Base-by-base conservation (phyloP, 441 rosid species). In the Raphanus hybrid region DNA sequence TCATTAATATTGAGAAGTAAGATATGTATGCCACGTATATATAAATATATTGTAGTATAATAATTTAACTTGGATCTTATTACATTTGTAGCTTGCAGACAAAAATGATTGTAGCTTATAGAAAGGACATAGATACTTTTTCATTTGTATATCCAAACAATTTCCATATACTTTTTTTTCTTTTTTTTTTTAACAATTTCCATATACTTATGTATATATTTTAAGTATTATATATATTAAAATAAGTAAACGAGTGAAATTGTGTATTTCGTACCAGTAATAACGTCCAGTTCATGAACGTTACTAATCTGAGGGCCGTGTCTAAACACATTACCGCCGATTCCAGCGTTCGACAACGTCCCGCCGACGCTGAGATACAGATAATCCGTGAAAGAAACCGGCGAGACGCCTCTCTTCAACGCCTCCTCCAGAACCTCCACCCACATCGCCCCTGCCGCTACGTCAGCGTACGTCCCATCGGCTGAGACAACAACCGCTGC, bases 331-430 rank as follows among this genome's bases (percentile, higher is more conserved):
- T 91, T 94, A 15, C 99, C 99, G 20, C 99, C 84, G 18, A 96
- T 96, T 77, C 99, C 99, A 5, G 92, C 98, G 67, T 96, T 92
- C 6, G 98, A 92, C 55, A 96, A 96, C 3, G 99, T 96, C 39
- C 99, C 99, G 1, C 98, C 99, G 1, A 93, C 95, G 10, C 86
- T 93, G 3, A 96, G 86, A 80, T 92, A 84, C 87, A 96, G 75
- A 63, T 92, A 96, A 70, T 96, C 99, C 0, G 99, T 92, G 90
- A 91, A 96, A 8, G 97, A 85, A 45, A 83, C 84, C 39, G 99
- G 97, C 37, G 97, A 82, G 57, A 92, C 82, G 26, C 97, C 98
- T 65, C 77, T 81, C 65, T 76, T 61, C 64, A 82, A 16, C n/a
- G 93, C 77, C 52, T 76, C 86, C 50, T 82, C 71, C 45, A 96